Conservation (phyloP, 2,329 filamentous ascomycete species). For the Penicillium vulpinum region DNA sequence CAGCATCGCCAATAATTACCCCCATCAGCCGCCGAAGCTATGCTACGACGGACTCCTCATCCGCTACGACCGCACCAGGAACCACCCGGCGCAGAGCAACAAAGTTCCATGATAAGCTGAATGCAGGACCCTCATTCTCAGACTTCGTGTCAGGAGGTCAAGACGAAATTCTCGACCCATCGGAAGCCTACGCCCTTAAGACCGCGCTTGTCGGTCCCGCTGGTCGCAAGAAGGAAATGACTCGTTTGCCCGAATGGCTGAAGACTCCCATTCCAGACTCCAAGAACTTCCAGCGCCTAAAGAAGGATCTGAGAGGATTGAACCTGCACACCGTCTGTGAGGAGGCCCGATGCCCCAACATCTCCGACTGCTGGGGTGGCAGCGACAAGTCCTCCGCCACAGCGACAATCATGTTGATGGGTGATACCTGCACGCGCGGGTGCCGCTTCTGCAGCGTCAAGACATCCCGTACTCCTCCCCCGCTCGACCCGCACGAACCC, state of each 20-base stretch:
- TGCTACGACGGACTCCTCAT: conserved; percentile 41
- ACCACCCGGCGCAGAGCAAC: conserved; percentile 58
- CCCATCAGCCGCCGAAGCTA: conserved; percentile 34
- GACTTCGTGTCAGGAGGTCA: conserved; percentile 59
- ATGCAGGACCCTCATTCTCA: conserved; percentile 63
- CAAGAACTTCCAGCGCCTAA: conserved; percentile 91
- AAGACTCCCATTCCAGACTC: conserved; percentile 90
- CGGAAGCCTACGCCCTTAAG: conserved; percentile 60
- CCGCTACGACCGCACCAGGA: conserved; percentile 33
- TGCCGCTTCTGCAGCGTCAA: conserved; percentile 98
- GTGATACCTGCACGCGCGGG: conserved; percentile 93
- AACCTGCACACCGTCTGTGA: conserved; percentile 95
- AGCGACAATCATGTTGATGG: conserved; percentile 99
- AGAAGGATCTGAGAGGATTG: conserved; percentile 84
- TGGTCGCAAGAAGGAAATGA: conserved; percentile 65
- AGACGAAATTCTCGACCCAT: conserved; percentile 44
- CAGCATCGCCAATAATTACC: conserved; percentile 15
- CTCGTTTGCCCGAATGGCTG: conserved; percentile 85
- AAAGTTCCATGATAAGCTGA: conserved; percentile 62
- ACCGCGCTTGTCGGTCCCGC: conserved; percentile 62
- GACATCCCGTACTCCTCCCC: conserved; percentile 72
- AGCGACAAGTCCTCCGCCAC: conserved; percentile 84
- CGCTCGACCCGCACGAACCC: conserved; percentile 91
- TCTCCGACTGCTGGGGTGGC: conserved; percentile 97
- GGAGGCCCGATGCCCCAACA: conserved; percentile 95